phyloP scores from a whole-genome alignment of 106 monocot species.

The Ottelia alismoides region DNA sequence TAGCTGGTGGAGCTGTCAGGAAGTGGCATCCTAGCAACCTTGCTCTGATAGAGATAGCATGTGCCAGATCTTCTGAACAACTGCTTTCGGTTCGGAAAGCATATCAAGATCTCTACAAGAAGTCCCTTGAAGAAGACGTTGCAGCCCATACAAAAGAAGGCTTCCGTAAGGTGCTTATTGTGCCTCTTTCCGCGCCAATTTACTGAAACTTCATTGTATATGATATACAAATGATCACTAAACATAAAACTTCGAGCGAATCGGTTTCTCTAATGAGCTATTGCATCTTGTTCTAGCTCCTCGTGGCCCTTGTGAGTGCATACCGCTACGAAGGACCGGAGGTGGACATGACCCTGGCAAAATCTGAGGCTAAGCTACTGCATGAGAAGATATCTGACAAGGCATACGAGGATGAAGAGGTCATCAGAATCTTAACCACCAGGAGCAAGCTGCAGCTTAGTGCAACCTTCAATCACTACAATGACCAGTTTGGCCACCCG shows the following conservation, averaged over 20 bases:
- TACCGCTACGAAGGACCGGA: constrained; percentile 71
- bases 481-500: constrained; percentile 45
- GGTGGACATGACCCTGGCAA: constrained; percentile 43
- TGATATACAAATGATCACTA: too few species aligned
- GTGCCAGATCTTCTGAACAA: constrained; percentile 23
- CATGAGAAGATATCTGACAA: constrained; percentile 59
- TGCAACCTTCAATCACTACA: constrained; percentile 70
- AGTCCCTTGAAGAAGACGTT: constrained; percentile 76
- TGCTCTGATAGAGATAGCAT: constrained; percentile 49
- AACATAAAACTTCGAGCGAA: too few species aligned
- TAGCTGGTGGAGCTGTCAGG: constrained; percentile 37
- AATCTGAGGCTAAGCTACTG: constrained; percentile 81
- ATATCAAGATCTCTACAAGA: constrained; percentile 56
- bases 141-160: constrained; percentile 46
- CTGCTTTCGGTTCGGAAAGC: constrained; percentile 29
- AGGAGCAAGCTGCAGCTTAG: constrained; percentile 75
- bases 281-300: too few species aligned
- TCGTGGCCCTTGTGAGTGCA: constrained; percentile 45
- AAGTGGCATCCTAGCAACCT: constrained; percentile 33
- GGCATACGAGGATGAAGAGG: constrained; percentile 50
- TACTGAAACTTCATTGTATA: too few species aligned
- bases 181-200: too few species aligned
- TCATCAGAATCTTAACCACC: constrained; percentile 65
- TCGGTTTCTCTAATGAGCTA: constrained; percentile 9
- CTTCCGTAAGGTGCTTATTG: constrained; percentile 43